Conservation (phyloP, 2,329 filamentous ascomycete genomes). For the Ceratocystis destructans region DNA sequence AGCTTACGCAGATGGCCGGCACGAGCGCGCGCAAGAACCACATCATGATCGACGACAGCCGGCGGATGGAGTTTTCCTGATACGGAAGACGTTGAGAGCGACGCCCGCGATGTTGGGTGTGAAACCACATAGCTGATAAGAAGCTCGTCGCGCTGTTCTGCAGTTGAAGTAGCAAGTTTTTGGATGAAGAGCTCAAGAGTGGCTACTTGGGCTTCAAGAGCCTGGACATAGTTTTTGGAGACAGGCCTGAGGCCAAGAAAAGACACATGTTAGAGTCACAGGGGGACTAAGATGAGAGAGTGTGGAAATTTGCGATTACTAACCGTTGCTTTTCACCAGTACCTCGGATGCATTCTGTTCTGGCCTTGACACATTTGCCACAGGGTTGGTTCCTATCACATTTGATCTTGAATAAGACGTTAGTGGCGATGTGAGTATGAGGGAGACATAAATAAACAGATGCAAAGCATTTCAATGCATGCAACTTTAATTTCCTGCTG, state of each 20-base stretch:
- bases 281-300: neutral
- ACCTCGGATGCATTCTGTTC: constrained; percentile 30
- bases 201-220: constrained; percentile 34
- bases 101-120: constrained; percentile 1
- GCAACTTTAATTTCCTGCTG: too few species aligned
- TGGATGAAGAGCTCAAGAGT: constrained; percentile 34
- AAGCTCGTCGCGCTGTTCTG: constrained; percentile 30
- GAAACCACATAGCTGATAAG: constrained; percentile 26
- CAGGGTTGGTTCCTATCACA: constrained; percentile 40
- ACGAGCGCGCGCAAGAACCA: constrained; percentile 17
- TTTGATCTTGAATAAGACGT: constrained; percentile 29
- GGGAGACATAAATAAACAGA: neutral
- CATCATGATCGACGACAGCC: constrained; percentile 10
- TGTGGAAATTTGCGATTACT: neutral
- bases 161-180: constrained; percentile 31
- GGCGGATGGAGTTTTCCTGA: neutral
- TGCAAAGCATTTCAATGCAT: neutral
- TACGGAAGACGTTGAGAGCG: constrained; percentile 20
- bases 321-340: constrained; percentile 33
- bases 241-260: constrained; percentile 27
- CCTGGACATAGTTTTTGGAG: constrained; percentile 34
- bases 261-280: neutral
- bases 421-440: constrained; percentile 23
- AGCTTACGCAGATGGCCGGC: constrained; percentile 27
- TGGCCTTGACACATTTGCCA: constrained; percentile 33